Evolutionary conservation across 2,329 filamentous ascomycete species (phyloP), one percentile per base, ranked within the genome.

Genomic region (Colletotrichum eremochloae): DNA sequence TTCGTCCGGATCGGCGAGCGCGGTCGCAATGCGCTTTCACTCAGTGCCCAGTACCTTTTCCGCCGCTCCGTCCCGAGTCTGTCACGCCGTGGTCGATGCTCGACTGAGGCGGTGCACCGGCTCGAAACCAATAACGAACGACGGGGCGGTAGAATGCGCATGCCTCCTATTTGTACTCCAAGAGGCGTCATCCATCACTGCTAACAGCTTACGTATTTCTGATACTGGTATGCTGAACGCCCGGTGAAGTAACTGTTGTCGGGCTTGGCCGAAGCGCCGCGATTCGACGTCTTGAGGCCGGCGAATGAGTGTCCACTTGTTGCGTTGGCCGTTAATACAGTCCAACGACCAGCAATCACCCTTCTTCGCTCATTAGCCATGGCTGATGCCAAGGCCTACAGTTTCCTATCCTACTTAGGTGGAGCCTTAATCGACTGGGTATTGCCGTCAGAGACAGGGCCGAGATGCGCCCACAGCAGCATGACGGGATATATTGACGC

Each of bases 401-500:
- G 36, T 29, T 58, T 58, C n/a, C 55, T 42, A 9, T 8, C 9
- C 12, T 29, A 20, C 24, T 24, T 24, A 24, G 24, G 24, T 24
- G 24, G n/a, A 38, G 7, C 36, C 11, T 24, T 11, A 6, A 11
- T 42, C 36, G n/a, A 11, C 36, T 56, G 8, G 9, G 40, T 5
- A 20, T 20, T 33, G 29, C n/a, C n/a, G 6, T 52, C 14, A 18
- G 15, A 4, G n/a, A 50, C 31, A 40, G 7, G 14, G 33, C 42
- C 33, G 24, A 24, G 4, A 31, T 40, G 24, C 56, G 56, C 14
- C 31, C 20, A n/a, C 36, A 38, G 55, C 53, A 33, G 68, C 55
- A 70, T 55, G 46, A 61, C 40, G 56, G 42, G 33, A 33, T 48
- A 60, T 24, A 56, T 61, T 61, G 56, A 38, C 63, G 15, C 12